Evolutionary conservation across 768 basidiomycete species (phyloP).

Genomic region (Boletus barrowsii): DNA sequence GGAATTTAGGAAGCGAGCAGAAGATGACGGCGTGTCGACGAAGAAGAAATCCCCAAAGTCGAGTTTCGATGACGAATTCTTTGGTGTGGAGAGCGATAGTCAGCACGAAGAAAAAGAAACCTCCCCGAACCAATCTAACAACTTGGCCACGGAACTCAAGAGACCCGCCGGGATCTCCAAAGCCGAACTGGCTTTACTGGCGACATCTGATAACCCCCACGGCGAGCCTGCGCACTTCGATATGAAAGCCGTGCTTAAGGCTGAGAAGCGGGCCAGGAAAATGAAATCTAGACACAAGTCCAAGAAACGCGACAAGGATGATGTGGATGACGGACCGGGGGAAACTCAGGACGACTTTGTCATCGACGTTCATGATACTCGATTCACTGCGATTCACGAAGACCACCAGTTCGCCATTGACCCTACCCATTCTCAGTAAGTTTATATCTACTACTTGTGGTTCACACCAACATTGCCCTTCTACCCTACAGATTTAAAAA

Average conservation of each 20-base stretch:
- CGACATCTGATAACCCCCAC: slow-evolving; percentile 50
- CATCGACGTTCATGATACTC: slow-evolving; percentile 81
- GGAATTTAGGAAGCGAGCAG: slow-evolving; percentile 45
- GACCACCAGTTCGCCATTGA: slow-evolving; percentile 94
- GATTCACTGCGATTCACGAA: slow-evolving; percentile 86
- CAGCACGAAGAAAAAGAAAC: slow-evolving; percentile 26
- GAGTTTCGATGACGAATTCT: slow-evolving; percentile 71
- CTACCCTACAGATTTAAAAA: slow-evolving; percentile 71
- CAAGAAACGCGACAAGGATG: slow-evolving; percentile 21
- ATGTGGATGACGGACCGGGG: slow-evolving; percentile 44
- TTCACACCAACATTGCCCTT: background rate
- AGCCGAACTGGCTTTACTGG: slow-evolving; percentile 65
- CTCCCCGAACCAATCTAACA: slow-evolving; percentile 17
- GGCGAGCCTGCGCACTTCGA: slow-evolving; percentile 79
- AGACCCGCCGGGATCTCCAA: slow-evolving; percentile 27
- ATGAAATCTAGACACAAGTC: slow-evolving; percentile 39
- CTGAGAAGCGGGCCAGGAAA: slow-evolving; percentile 63
- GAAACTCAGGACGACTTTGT: slow-evolving; percentile 80
- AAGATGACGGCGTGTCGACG: slow-evolving; percentile 18
- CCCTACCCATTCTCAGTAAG: slow-evolving; percentile 92
- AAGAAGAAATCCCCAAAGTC: slow-evolving; percentile 2
- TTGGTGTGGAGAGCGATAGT: slow-evolving; percentile 42
- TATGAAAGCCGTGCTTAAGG: slow-evolving; percentile 82
- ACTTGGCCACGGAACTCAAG: slow-evolving; percentile 22
- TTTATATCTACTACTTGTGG: slow-evolving; percentile 11